Percentiles rank a stretch among this genome's conserved stretches.
phyloP scores from a whole-genome alignment of 2,329 filamentous ascomycete genomes.

The Aureobasidium sp. region DNA sequence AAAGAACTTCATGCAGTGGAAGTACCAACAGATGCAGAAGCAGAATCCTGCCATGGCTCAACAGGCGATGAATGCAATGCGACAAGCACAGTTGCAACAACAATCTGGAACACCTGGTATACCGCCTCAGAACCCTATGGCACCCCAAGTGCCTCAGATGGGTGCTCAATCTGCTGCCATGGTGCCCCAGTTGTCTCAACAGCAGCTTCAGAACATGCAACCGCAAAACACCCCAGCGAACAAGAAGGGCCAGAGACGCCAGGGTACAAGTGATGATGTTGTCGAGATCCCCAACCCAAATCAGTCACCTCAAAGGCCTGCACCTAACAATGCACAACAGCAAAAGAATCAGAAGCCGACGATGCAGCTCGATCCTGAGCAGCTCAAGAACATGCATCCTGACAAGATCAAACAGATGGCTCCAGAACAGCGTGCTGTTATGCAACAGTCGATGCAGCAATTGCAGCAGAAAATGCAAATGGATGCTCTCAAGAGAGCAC shows the following conservation, averaged over 20 bases:
- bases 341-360: slow-evolving; percentile 18
- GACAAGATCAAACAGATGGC: slow-evolving; percentile 24
- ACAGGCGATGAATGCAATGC: slow-evolving; percentile 21
- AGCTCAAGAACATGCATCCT: slow-evolving; percentile 16
- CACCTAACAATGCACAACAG: slow-evolving; percentile 10
- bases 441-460: slow-evolving; percentile 20
- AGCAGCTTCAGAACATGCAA: slow-evolving; percentile 20
- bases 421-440: slow-evolving; percentile 17
- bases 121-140: slow-evolving; percentile 15
- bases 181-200: slow-evolving; percentile 20
- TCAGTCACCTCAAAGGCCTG: slow-evolving; percentile 12
- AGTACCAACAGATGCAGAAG: slow-evolving; percentile 17
- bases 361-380: slow-evolving; percentile 10
- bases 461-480: slow-evolving; percentile 22
- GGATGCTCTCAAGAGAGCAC: slow-evolving; percentile 24
- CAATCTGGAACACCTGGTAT: slow-evolving; percentile 7
- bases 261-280: slow-evolving; percentile 33
- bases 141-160: slow-evolving; percentile 24
- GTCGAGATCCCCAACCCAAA: slow-evolving; percentile 32
- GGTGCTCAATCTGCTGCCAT: slow-evolving; percentile 24
- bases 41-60: slow-evolving; percentile 13
- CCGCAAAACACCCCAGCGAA: slow-evolving; percentile 6
- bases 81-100: slow-evolving; percentile 26
- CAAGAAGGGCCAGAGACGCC: slow-evolving; percentile 29
- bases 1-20: slow-evolving; percentile 23